These are phyloP conservation scores for Metschnikowia baotianmanensis DNA, from an alignment of 805 yeast species.

Conservation along the genomic window DNA sequence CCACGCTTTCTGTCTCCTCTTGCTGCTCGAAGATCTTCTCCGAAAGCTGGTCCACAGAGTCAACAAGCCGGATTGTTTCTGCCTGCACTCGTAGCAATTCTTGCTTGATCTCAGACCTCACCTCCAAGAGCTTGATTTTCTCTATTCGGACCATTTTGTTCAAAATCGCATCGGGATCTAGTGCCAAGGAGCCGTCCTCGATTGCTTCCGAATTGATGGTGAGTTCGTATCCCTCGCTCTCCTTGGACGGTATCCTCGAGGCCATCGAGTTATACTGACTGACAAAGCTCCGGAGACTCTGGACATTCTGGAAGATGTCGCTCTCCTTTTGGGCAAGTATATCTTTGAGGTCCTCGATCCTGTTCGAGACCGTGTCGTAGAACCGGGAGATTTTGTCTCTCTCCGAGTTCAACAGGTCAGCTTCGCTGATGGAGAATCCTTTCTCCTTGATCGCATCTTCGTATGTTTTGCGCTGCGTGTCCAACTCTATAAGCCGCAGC, in stretches of 20 bases:
- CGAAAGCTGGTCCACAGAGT: constrained; percentile 52
- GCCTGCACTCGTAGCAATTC: constrained; percentile 53
- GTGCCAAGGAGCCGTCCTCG: constrained; percentile 14
- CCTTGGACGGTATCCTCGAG: constrained; percentile 42
- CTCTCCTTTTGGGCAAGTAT: constrained; percentile 48
- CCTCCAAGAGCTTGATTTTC: constrained; percentile 34
- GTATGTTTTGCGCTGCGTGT: constrained; percentile 39
- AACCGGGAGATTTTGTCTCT: constrained; percentile 55
- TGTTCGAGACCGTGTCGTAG: constrained; percentile 44
- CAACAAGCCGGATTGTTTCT: constrained; percentile 55
- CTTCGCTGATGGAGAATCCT: constrained; percentile 60
- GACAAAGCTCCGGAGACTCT: constrained; percentile 49
- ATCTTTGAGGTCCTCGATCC: constrained; percentile 47
- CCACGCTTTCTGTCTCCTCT: constrained; percentile 55
- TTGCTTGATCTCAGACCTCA: constrained; percentile 35
- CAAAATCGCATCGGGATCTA: constrained; percentile 39
- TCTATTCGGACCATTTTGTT: constrained; percentile 46
- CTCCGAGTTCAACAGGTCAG: constrained; percentile 62
- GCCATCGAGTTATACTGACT: constrained; percentile 56
- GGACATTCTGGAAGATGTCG: constrained; percentile 48
- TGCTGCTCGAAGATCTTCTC: constrained; percentile 57
- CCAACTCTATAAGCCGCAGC: constrained; percentile 40
- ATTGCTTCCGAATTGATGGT: constrained; percentile 23
- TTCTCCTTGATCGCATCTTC: constrained; percentile 45
- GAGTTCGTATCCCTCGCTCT: constrained; percentile 38